Base-by-base conservation (phyloP, 139 green algal genomes). In the Microglena sp. region DNA sequence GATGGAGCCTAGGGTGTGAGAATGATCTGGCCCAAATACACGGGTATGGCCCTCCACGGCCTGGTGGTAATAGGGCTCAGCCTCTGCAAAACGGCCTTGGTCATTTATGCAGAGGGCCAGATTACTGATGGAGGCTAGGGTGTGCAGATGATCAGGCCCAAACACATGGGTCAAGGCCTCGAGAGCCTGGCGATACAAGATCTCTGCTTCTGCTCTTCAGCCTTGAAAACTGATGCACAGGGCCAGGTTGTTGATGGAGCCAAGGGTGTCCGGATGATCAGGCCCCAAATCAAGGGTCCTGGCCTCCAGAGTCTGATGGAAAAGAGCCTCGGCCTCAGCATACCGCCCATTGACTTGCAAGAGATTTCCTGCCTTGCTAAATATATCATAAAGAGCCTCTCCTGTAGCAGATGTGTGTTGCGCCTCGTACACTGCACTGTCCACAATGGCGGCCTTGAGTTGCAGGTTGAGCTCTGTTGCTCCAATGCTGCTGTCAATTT, bases 271-370 rank as follows among this genome's bases (percentile, higher is more conserved):
- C 5, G 60, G 60, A 26, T 67, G 60, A 21, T 67, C 60, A 4
- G 60, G 26, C 32, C 68, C 68, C 29, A 75, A 55, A 31, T 46
- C 22, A 29, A 18, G 21, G 33, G n/a, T 43, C 31, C 68, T 31
- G 7, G 54, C 45, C 43, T 66, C 35, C 34, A 75, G 60, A 31
- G 68, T 53, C n/a, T 62, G 30, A 27, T 61, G 43, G 28, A 63
- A 45, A 44, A 73, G 1, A 18, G 15, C 7, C 57, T 73, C 67
- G 5, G 67, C 67, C 45, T 73, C 40, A 18, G 18, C 40, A 50
- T 15, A 50, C 11, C 40, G 40, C 40, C 40, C 40, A n/a, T 50
- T n/a, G n/a, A n/a, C n/a, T n/a, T n/a, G n/a, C n/a, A n/a, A n/a
- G n/a, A n/a, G n/a, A n/a, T n/a, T n/a, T n/a, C n/a, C n/a, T n/a